Base-by-base conservation (phyloP, 352 stramenopile species). In the Aphanomyces invadans region DNA sequence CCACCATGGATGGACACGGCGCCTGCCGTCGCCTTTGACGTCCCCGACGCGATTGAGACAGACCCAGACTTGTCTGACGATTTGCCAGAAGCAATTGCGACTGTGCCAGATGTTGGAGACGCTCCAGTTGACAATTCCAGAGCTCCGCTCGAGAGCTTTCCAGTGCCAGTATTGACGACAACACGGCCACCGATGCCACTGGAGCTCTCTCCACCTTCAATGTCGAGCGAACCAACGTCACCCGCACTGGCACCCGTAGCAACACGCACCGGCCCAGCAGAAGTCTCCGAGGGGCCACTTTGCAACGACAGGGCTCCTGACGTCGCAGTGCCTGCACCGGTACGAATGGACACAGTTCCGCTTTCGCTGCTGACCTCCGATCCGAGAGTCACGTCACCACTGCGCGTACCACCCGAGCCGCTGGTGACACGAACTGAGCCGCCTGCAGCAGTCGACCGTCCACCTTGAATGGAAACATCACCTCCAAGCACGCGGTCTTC, bases 1-100 rank as follows among this genome's bases (percentile, higher is more conserved):
- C 56, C 56, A 53, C 25, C 44, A 21, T 26, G 29, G 1, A 64
- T 11, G 11, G 23, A 49, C 2, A 64, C 25, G 26, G 3, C 31
- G 19, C 56, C 56, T 11, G 56, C 38, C 15, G 17, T 46, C 5
- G 38, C 38, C 10, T 55, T 21, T 11, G 56, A 64, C 3, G 38
- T 28, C 21, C 56, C 56, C 2, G 56, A 46, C 26, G 38, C 25
- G 26, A 64, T 56, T 2, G 25, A 12, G n/a, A 64, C 38, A 21
- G 56, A 64, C 15, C 56, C 56, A 2, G 56, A 64, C 11, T 17
- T 23, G 19, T 51, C 56, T n/a, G 31, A 33, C 44, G 56, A 64
- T 10, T 7, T 55, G 1, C 31, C 56, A n/a, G 56, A 64, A 19
- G 56, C 21, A n/a, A 64, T 60, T 10, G 21, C 17, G 2, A 56